phyloP scores from a whole-genome alignment of 1,284 basidiomycete genomes.

The Rhodotorula mucilaginosa region DNA sequence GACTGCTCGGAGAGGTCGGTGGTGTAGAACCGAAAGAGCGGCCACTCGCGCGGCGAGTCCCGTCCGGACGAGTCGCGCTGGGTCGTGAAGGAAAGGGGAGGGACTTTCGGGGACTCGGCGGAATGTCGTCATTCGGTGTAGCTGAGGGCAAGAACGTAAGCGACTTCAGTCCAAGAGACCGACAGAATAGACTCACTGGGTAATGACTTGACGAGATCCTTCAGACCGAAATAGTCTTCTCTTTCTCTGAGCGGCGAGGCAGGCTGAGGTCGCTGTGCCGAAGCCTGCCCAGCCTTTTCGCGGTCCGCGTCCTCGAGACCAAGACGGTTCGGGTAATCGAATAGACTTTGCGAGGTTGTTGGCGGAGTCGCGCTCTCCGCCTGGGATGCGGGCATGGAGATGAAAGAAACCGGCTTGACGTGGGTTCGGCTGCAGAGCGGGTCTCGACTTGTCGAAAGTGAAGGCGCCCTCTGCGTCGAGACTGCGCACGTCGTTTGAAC shows the following conservation, averaged over 20 bases:
- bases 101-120: background rate
- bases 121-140: background rate
- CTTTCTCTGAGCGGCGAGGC: background rate
- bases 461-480: too few relatives aligned
- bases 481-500: too few relatives aligned
- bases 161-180: rapidly evolving
- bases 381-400: too few relatives aligned
- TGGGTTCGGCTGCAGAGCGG: too few relatives aligned
- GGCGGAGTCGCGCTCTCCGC: too few relatives aligned
- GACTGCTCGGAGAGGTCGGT: constrained; percentile 11
- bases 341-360: too few relatives aligned
- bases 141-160: background rate
- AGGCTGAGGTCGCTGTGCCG: background rate
- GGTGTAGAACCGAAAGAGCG: constrained; percentile 10
- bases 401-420: too few relatives aligned
- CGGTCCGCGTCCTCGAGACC: too few relatives aligned
- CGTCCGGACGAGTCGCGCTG: background rate
- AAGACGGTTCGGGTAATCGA: too few relatives aligned
- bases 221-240: constrained; percentile 12
- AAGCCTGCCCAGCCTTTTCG: too few relatives aligned
- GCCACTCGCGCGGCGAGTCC: background rate
- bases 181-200: background rate
- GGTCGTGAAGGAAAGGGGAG: constrained; percentile 29
- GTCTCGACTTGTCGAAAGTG: too few relatives aligned
- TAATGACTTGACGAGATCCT: background rate